Evolutionary conservation across 73 alveolate genomes (phyloP).

Genomic region (Stentor roeselii): DNA sequence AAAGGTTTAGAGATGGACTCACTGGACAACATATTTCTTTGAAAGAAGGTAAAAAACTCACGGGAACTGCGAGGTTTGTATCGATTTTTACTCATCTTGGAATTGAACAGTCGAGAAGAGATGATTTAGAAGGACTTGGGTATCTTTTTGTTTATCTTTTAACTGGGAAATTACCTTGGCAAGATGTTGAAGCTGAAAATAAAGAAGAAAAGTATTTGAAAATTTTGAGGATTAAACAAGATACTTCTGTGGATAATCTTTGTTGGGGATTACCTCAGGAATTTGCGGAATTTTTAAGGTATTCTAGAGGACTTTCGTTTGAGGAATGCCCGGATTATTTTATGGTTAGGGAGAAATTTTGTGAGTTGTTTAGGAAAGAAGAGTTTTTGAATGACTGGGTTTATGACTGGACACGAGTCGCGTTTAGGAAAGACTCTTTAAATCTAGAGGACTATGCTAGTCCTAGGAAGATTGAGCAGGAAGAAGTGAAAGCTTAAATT

Average conservation of each 20-base stretch:
- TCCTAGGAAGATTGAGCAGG: not conserved
- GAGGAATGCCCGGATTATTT: conserved; percentile 92
- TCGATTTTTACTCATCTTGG: conserved; percentile 35
- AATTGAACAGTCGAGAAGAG: conserved; percentile 35
- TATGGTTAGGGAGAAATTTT: not conserved
- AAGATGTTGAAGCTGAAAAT: conserved; percentile 72
- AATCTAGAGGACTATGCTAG: not conserved
- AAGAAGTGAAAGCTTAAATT: too few relatives aligned
- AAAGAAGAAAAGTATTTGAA: conserved; percentile 73
- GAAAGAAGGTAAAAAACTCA: conserved; percentile 43
- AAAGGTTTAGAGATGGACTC: conserved; percentile 52
- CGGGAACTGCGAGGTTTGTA: conserved; percentile 62
- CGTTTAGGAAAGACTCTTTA: not conserved
- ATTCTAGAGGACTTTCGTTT: conserved; percentile 72
- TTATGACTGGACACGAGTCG: conserved; percentile 13
- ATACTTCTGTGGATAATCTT: conserved; percentile 31
- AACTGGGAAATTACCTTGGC: conserved; percentile 77
- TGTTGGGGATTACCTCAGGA: not conserved
- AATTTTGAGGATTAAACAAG: conserved; percentile 50
- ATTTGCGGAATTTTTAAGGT: not conserved
- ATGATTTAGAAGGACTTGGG: conserved; percentile 43
- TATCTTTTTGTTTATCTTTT: conserved; percentile 53
- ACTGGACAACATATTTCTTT: conserved; percentile 54
- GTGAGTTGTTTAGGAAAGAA: not conserved
- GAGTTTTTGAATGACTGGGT: not conserved